Evolutionary conservation across 495 filamentous ascomycete species (phyloP).

Genomic region (Monascus purpureus): DNA sequence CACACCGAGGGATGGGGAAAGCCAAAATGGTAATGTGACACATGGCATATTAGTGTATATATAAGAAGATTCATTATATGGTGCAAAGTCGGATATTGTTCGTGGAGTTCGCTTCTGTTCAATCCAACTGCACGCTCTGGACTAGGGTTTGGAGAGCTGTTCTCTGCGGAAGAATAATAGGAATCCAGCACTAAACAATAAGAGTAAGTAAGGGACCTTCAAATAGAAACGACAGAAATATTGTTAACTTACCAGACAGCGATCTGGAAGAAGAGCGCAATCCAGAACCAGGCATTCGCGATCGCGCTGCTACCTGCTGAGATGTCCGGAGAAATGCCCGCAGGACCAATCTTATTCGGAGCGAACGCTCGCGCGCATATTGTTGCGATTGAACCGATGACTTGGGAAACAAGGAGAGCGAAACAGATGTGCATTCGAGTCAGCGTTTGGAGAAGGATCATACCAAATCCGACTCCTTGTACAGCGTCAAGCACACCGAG

Average conservation of each 20-base stretch:
- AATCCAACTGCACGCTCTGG: background rate
- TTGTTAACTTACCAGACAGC: conserved; percentile 45
- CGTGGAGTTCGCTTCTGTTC: background rate
- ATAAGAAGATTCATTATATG: too few relatives aligned
- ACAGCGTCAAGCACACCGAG: conserved; percentile 34
- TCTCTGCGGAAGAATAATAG: conserved; percentile 60
- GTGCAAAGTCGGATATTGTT: too few relatives aligned
- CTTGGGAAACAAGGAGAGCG: conserved; percentile 34
- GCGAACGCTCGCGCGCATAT: conserved; percentile 32
- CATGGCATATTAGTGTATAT: too few relatives aligned
- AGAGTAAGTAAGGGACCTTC: background rate
- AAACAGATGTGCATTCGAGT: conserved; percentile 38
- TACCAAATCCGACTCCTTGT: conserved; percentile 37
- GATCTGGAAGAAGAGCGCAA: conserved; percentile 46
- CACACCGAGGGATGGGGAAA: too few relatives aligned
- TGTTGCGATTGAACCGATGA: conserved; percentile 36
- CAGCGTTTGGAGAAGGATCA: conserved; percentile 37
- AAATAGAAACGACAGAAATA: background rate
- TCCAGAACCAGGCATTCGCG: conserved; percentile 50
- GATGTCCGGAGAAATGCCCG: conserved; percentile 34
- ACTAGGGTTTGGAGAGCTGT: conserved; percentile 52
- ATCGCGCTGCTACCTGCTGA: conserved; percentile 31
- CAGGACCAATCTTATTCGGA: conserved; percentile 34
- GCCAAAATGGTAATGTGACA: too few relatives aligned
- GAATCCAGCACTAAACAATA: conserved; percentile 37